A percentile compares a stretch with the other conserved stretches of the same genome.
These are phyloP conservation scores for Boletus bicolor DNA, from an alignment of 768 basidiomycete species.

Conservation along the genomic window DNA sequence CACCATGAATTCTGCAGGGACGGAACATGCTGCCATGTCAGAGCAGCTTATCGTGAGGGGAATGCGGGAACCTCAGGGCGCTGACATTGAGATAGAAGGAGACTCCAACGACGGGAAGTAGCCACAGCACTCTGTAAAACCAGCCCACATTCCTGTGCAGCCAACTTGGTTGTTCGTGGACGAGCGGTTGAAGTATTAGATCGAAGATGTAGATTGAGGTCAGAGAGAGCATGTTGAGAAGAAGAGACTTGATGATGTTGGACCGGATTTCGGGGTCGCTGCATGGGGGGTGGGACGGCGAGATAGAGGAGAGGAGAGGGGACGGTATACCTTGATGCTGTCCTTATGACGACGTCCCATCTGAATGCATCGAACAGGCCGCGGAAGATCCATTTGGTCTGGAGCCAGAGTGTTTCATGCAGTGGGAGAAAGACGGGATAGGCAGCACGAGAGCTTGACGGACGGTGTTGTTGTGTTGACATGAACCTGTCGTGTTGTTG, in stretches of 20 bases:
- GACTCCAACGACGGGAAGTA: slow-evolving; percentile 68
- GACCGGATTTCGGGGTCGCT: slow-evolving; percentile 76
- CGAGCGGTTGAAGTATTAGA: slow-evolving; percentile 63
- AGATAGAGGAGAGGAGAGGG: slow-evolving; percentile 5
- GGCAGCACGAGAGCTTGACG: slow-evolving; percentile 42
- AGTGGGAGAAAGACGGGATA: slow-evolving; percentile 73
- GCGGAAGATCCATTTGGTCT: slow-evolving; percentile 52
- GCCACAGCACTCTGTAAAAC: slow-evolving; percentile 77
- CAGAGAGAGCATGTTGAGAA: slow-evolving; percentile 70
- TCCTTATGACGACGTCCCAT: slow-evolving; percentile 61
- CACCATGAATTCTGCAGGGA: slow-evolving; percentile 69
- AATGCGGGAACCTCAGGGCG: slow-evolving; percentile 13
- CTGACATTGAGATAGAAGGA: slow-evolving; percentile 84
- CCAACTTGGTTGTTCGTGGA: slow-evolving; percentile 61
- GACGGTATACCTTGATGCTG: slow-evolving; percentile 53
- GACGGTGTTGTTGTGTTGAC: slow-evolving; percentile 23
- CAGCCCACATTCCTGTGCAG: slow-evolving; percentile 68
- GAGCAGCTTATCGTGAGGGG: slow-evolving; percentile 8
- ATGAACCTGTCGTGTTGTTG: slow-evolving; percentile 12
- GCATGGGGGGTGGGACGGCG: slow-evolving; percentile 12
- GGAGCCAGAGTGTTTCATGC: slow-evolving; percentile 56
- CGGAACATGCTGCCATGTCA: slow-evolving; percentile 5
- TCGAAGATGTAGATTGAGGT: slow-evolving; percentile 77
- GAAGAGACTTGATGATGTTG: slow-evolving; percentile 70
- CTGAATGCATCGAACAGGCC: slow-evolving; percentile 72